Base-by-base conservation (phyloP, 805 yeast genomes). In the Lipomyces lipofer region DNA sequence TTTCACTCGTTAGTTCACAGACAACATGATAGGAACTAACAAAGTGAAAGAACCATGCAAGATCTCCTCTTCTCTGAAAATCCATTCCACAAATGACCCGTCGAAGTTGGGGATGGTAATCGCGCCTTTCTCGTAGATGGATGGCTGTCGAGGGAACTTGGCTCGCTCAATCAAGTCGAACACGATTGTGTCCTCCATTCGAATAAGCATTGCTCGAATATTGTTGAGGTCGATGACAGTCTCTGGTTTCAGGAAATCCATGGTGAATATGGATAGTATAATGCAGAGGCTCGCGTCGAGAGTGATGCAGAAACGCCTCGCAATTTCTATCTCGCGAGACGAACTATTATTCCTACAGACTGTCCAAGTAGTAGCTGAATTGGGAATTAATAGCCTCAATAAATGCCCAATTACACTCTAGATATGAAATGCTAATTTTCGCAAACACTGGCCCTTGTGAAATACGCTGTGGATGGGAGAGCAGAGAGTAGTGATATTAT, bases 151-250 rank as follows among this genome's bases (percentile, higher is more conserved):
- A 63, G 76, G 83, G 67, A 88, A 92, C 72, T 92, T 96, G 2
- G 97, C 88, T 60, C 99, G 78, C 70, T 94, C 99, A 56, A 94
- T 91, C 63, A 94, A 80, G 53, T 85, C 87, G 76, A 91, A 94
- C 58, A 94, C 86, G 63, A 94, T 90, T 5, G 97, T 87, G 71
- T 94, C 98, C 68, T 94, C 99, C 97, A 94, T 89, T 51, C 96
- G 81, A 36, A 91, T 84, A 44, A 94, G 76, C 15, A 88, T 86
- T 56, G 80, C 83, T 59, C 99, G 82, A 65, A 94, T 94, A 71
- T 94, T 90, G 64, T 75, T 75, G 54, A 94, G 75, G 65, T 89
- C 81, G 47, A 94, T 17, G 17, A 54, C 61, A 13, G 58, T 55
- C 33, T 54, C 60, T 4, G 61, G 58, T 13, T 48, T 57, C 21